Base-by-base conservation (phyloP, 352 stramenopile species). In the Phytopythium cucurbitacearum region DNA sequence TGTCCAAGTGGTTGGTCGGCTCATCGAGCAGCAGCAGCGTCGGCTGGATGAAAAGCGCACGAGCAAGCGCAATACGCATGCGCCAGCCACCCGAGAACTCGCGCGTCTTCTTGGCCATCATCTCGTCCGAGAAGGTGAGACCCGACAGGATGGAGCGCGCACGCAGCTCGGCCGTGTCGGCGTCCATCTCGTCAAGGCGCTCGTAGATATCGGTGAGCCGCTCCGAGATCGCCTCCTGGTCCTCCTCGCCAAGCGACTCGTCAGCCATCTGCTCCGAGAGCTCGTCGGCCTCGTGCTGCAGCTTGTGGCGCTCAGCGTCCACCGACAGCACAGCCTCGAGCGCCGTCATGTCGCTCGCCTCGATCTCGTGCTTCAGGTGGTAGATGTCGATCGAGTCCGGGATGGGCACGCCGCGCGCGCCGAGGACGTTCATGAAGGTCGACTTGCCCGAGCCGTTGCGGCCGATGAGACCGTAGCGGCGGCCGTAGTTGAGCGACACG, bases 351-450 rank as follows among this genome's bases (percentile, higher is more conserved):
- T 96, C 93, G 57, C 73, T 96, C 13, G 95, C 83, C 66, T 98
- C 94, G 55, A 98, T 91, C 71, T 99, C 96, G 71, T 98, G 90
- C 72, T 97, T 97, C 5, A 98, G 69, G 64, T 98, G 94, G 69
- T 98, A 98, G 42, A 98, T 97, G 67, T 98, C 94, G 69, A 99
- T 98, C 34, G 76, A 92, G 6, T 97, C 88, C 5, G 95, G 94
- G 60, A 98, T 98, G 36, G 90, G 95, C 49, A 99, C 80, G 13
- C 94, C 89, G 32, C 96, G 75, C 37, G 94, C 95, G 33, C 95
- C 96, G n/a, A 99, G 64, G 16, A 96, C 92, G 69, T 98, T 96
- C 85, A 99, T 96, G 51, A 99, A 91, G 15, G 97, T 99, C 7
- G 87, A 96, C 64, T 99, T 98, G 60, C 95, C 95, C 21, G 76